Evolutionary conservation across 768 basidiomycete species (phyloP).

Genomic region (Tricholoma furcatifolium): DNA sequence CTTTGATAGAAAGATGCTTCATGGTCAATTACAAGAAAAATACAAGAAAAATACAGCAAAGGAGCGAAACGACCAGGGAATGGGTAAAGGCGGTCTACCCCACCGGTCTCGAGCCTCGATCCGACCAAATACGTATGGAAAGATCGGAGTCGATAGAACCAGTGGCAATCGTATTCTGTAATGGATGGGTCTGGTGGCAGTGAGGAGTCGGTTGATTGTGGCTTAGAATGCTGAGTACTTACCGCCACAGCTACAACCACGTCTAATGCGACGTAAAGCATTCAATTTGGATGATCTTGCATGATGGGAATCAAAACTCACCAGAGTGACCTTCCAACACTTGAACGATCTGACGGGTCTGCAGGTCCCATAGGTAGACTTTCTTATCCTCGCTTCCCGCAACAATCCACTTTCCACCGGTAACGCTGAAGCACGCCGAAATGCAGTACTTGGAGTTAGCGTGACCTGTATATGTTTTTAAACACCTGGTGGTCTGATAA

Average conservation of each 20-base stretch:
- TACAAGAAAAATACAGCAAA: conserved; percentile 4
- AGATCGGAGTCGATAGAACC: conserved; percentile 86
- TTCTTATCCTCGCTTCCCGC: conserved; percentile 91
- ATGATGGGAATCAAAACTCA: conserved; percentile 24
- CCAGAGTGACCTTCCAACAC: conserved; percentile 74
- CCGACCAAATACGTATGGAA: conserved; percentile 80
- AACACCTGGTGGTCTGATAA: conserved; percentile 83
- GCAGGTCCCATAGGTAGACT: conserved; percentile 88
- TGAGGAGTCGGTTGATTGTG: conserved; percentile 10
- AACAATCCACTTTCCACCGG: conserved; percentile 87
- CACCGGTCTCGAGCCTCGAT: conserved; percentile 36
- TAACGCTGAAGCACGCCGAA: conserved; percentile 80
- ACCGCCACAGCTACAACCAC: conserved; percentile 84
- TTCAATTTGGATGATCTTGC: not conserved
- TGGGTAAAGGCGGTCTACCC: not conserved
- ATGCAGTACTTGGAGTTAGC: conserved; percentile 82
- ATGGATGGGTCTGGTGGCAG: conserved; percentile 70
- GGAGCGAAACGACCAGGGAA: not conserved
- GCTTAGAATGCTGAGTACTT: conserved; percentile 15
- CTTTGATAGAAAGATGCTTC: not conserved
- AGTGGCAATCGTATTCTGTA: conserved; percentile 83
- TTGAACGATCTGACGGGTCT: conserved; percentile 83
- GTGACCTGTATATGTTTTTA: conserved; percentile 90
- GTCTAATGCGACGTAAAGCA: conserved; percentile 34
- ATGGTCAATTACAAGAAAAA: not conserved